Conservation (phyloP, 805 yeast genomes). For the Zygosaccharomyces siamensis region DNA sequence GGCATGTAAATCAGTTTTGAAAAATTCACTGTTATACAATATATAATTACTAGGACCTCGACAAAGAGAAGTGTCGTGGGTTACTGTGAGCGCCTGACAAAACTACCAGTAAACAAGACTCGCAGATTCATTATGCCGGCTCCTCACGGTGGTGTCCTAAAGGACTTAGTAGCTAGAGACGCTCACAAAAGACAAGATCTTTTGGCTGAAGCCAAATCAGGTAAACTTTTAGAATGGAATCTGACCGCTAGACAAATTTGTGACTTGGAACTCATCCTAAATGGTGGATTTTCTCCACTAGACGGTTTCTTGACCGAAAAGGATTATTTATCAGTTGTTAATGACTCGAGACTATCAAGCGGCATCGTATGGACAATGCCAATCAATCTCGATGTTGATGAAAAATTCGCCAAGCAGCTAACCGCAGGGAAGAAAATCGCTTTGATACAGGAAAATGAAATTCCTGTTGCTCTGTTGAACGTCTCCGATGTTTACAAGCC, state of each 20-base stretch:
- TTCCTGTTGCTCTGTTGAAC: constrained; percentile 75
- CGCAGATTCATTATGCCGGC: constrained; percentile 45
- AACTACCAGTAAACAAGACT: no score
- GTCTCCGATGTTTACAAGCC: constrained; percentile 77
- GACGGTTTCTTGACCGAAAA: constrained; percentile 58
- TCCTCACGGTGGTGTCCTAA: constrained; percentile 90
- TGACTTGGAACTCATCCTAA: constrained; percentile 84
- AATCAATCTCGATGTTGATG: constrained; percentile 74
- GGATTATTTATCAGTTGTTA: constrained; percentile 62
- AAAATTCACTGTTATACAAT: background rate
- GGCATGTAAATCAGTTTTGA: background rate
- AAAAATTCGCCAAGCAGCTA: constrained; percentile 43
- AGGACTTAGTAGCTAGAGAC: constrained; percentile 84
- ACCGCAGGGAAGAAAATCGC: constrained; percentile 59
- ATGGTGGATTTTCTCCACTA: constrained; percentile 91
- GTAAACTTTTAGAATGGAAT: constrained; percentile 37
- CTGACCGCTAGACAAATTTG: constrained; percentile 87
- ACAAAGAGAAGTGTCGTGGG: background rate
- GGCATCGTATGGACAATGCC: constrained; percentile 92
- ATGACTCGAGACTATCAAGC: constrained; percentile 61
- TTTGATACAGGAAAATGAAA: constrained; percentile 74
- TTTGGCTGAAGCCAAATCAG: constrained; percentile 49
- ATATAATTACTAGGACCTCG: background rate
- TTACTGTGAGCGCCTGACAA: no score
- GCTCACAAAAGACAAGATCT: constrained; percentile 52